Evolutionary conservation across 495 filamentous ascomycete genomes (phyloP).

Genomic region (Ramalina intermedia): DNA sequence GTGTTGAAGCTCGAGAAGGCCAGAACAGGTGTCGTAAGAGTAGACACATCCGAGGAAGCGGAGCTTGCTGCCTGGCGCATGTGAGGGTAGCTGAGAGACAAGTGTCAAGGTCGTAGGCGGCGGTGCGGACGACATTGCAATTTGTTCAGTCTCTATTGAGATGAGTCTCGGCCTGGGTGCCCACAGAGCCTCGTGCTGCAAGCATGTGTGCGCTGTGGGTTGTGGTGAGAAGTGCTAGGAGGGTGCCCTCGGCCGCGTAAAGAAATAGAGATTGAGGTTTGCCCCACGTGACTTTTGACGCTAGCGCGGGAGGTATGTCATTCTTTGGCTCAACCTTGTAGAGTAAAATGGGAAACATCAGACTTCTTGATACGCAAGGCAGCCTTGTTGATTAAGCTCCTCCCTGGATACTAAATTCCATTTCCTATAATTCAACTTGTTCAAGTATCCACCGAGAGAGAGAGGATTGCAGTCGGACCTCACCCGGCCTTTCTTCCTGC

Average conservation of each 20-base stretch:
- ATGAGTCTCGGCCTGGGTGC: too few relatives aligned
- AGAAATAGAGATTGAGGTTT: background rate
- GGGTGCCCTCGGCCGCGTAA: background rate
- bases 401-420: too few relatives aligned
- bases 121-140: constrained; percentile 39
- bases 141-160: too few relatives aligned
- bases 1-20: constrained; percentile 51
- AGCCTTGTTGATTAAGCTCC: background rate
- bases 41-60: constrained; percentile 81
- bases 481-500: too few relatives aligned
- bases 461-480: too few relatives aligned
- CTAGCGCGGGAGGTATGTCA: constrained; percentile 11
- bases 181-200: too few relatives aligned
- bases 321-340: background rate
- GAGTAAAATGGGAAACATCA: too few relatives aligned
- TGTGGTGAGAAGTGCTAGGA: background rate
- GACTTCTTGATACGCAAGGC: background rate
- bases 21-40: constrained; percentile 46
- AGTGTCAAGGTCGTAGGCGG: constrained; percentile 52
- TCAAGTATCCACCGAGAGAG: too few relatives aligned
- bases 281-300: background rate
- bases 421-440: too few relatives aligned
- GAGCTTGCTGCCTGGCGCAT: constrained; percentile 54
- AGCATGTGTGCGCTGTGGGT: background rate
- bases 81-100: constrained; percentile 44